phyloP scores from a whole-genome alignment of 2,329 filamentous ascomycete genomes.

The Aspergillus fumigatus region DNA sequence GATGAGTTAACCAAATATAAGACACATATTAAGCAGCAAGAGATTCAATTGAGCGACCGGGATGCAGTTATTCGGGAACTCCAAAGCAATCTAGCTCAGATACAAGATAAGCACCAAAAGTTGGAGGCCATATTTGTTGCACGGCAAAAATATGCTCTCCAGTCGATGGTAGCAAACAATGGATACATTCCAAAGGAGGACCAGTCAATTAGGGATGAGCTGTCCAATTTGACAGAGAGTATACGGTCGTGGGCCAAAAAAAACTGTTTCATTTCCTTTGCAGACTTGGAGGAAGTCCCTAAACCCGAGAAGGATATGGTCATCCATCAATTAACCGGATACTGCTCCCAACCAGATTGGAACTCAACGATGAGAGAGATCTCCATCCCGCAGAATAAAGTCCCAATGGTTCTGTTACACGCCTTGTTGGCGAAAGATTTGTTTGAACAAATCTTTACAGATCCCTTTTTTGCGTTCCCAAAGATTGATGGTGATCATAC shows the following conservation, averaged over 20 bases:
- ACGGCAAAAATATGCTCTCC: conserved; percentile 1
- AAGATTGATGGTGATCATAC: too few species aligned
- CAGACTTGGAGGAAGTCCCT: too few species aligned
- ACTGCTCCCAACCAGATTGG: conserved; percentile 3
- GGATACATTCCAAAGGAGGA: too few species aligned
- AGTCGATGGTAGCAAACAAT: neutral
- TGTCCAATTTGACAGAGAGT: too few species aligned
- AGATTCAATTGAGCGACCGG: too few species aligned
- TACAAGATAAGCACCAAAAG: neutral
- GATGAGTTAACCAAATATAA: too few species aligned
- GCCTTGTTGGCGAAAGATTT: conserved; percentile 4
- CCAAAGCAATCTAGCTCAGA: conserved; percentile 3
- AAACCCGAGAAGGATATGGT: too few species aligned
- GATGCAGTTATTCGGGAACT: too few species aligned
- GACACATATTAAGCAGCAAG: too few species aligned
- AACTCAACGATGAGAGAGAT: neutral
- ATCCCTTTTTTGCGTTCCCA: conserved; percentile 6
- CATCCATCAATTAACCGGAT: neutral
- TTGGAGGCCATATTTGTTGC: neutral
- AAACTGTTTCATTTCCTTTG: too few species aligned
- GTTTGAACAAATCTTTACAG: conserved; percentile 1
- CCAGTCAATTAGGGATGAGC: too few species aligned
- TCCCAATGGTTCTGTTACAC: conserved; percentile 2
- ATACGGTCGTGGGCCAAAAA: too few species aligned
- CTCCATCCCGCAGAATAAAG: neutral